Evolutionary conservation across 2,329 filamentous ascomycete genomes (phyloP).

Genomic region (Phaeomoniella chlamydospora): DNA sequence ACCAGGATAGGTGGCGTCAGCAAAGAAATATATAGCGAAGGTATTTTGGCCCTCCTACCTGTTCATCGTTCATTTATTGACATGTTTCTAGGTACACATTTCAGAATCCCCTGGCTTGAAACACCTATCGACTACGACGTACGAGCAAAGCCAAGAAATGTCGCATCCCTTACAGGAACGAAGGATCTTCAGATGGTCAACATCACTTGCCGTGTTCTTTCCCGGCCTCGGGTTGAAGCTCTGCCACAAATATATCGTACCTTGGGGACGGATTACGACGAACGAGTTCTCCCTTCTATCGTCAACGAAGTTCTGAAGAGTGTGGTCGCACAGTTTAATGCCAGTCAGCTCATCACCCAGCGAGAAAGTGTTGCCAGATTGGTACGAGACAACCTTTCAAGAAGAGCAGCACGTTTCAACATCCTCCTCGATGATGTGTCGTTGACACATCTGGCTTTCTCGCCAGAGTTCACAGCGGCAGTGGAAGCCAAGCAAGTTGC

Average conservation of each 20-base stretch:
- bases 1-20: constrained; percentile 80
- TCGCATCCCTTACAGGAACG: constrained; percentile 91
- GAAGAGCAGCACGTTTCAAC: constrained; percentile 88
- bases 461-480: constrained; percentile 53
- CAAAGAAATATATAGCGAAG: constrained; percentile 94
- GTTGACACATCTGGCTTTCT: constrained; percentile 62
- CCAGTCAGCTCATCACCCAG: constrained; percentile 95
- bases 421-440: constrained; percentile 96
- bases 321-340: constrained; percentile 97
- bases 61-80: constrained; percentile 2
- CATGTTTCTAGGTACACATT: constrained; percentile 59
- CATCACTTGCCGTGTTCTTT: constrained; percentile 98
- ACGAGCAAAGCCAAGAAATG: constrained; percentile 90
- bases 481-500: constrained; percentile 58
- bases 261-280: constrained; percentile 88
- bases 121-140: constrained; percentile 95
- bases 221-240: constrained; percentile 70
- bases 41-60: constrained; percentile 26
- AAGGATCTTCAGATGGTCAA: constrained; percentile 99
- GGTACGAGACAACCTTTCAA: constrained; percentile 83
- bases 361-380: constrained; percentile 89
- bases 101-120: constrained; percentile 93
- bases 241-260: constrained; percentile 96
- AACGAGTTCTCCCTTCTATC: constrained; percentile 90
- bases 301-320: constrained; percentile 98